Evolutionary conservation across 768 basidiomycete species (phyloP).

Genomic region (Podaxis sp.): DNA sequence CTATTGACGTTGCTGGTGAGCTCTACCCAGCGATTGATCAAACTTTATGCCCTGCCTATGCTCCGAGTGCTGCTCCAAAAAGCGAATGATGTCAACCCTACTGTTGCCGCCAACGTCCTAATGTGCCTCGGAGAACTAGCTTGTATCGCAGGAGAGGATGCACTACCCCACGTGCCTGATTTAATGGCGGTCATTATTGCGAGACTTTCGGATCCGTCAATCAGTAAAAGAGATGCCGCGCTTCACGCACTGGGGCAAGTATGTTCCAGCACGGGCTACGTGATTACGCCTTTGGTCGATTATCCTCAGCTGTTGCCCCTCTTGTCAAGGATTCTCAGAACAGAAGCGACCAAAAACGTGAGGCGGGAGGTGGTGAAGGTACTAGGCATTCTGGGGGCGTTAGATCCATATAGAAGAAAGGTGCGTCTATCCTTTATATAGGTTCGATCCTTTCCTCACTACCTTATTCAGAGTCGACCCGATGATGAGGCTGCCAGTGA

Average conservation of each 20-base stretch:
- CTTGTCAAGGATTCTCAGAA: constrained; percentile 80
- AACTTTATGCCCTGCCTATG: constrained; percentile 93
- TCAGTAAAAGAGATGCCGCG: constrained; percentile 90
- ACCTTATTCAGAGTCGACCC: constrained; percentile 28
- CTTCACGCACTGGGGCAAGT: constrained; percentile 93
- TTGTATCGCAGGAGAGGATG: constrained; percentile 91
- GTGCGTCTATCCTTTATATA: constrained; percentile 36
- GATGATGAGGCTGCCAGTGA: constrained; percentile 65
- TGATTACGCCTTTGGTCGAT: constrained; percentile 87
- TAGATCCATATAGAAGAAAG: constrained; percentile 95
- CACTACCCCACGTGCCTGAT: constrained; percentile 76
- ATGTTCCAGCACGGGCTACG: constrained; percentile 94
- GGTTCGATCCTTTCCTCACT: neutral
- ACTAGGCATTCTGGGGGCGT: constrained; percentile 91
- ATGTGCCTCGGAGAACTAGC: constrained; percentile 95
- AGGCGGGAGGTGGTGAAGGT: constrained; percentile 92
- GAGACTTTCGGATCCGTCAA: constrained; percentile 86
- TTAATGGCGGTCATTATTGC: constrained; percentile 90
- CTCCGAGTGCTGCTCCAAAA: constrained; percentile 90
- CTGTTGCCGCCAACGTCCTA: constrained; percentile 89
- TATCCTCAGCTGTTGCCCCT: constrained; percentile 89
- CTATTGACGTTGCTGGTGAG: constrained; percentile 87
- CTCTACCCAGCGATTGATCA: constrained; percentile 91
- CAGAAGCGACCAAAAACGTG: constrained; percentile 70
- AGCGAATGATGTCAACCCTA: constrained; percentile 80